Base-by-base conservation (phyloP, 176 grass and related monocot genomes). In the Alloteropsis semialata region DNA sequence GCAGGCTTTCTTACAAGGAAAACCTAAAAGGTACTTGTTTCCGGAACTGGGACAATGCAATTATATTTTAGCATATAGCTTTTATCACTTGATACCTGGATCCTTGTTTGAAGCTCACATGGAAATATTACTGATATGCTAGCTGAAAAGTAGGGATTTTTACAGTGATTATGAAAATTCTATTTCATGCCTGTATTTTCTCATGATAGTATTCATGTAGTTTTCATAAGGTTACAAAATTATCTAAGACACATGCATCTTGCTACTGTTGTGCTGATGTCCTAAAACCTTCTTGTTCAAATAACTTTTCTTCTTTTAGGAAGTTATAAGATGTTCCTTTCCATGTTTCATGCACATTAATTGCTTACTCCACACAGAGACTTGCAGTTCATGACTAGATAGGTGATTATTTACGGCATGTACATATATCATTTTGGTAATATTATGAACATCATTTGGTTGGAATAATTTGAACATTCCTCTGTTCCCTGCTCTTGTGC, bases 1-100 rank as follows among this genome's bases (percentile, higher is more conserved):
- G 61, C 92, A 94, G 76, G 78, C 92, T 81, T 71, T 89, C 65
- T 82, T 94, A 74, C 81, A 90, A 86, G 92, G 92, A 90, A 94
- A 85, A 84, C 92, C 92, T 48, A 82, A 69, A 76, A 92, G 82
- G 93, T 95, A 88, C 62, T 66, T 83, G 48, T 54, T 64, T 63
- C 74, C 76, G 39, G 63, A 67, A 66, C 12, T 15, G 55, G 55
- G n/a, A 13, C 55, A 58, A 37, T 71, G 38, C 63, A 62, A 48
- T 86, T 62, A 22, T 68, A 54, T 73, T 70, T 36, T 32, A 42
- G 54, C 45, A 67, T 34, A 39, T 33, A 37, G 43, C 36, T 63
- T 81, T 70, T 71, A 60, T 77, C 25, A 46, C 22, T 25, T 78
- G 37, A 30, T 54, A 75, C 69, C 41, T 60, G 55, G 41, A 33